A percentile compares a stretch with the other conserved stretches of the same genome.
Evolutionary conservation across 2,329 filamentous ascomycete species (phyloP).

Genomic region (Arthroderma sp.): DNA sequence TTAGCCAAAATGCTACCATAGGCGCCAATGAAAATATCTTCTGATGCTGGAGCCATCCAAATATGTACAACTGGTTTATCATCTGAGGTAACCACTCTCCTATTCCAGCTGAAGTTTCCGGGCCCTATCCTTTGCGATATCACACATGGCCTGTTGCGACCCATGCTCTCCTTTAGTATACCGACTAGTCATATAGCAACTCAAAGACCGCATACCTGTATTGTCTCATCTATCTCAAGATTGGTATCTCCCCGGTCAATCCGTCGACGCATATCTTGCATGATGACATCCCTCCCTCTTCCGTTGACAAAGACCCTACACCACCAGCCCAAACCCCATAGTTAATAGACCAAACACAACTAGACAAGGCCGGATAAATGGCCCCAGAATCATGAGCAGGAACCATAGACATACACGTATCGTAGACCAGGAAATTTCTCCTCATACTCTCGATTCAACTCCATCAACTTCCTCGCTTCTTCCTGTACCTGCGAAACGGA

Average conservation of each 20-base stretch:
- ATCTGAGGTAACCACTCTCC: neutral
- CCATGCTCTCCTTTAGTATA: neutral
- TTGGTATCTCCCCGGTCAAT: slow-evolving; percentile 55
- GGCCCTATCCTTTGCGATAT: slow-evolving; percentile 72
- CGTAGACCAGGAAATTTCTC: slow-evolving; percentile 63
- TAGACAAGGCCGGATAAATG: neutral
- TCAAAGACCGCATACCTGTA: slow-evolving; percentile 43
- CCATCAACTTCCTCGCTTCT: slow-evolving; percentile 38
- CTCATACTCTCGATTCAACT: slow-evolving; percentile 68
- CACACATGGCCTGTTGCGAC: slow-evolving; percentile 64
- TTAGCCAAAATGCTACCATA: too few species aligned
- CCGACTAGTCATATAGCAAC: neutral
- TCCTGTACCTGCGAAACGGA: slow-evolving; percentile 27
- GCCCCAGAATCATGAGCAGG: slow-evolving; percentile 6
- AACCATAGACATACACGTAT: slow-evolving; percentile 50
- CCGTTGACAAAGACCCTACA: slow-evolving; percentile 73
- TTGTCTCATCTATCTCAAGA: slow-evolving; percentile 57
- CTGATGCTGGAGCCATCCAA: too few species aligned
- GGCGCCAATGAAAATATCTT: too few species aligned
- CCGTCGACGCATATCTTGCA: slow-evolving; percentile 65
- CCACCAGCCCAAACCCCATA: neutral
- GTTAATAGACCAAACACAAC: neutral
- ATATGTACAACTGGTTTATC: too few species aligned
- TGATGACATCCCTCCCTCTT: slow-evolving; percentile 56
- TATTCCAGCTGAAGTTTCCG: slow-evolving; percentile 38